Conservation (phyloP, 2,329 filamentous ascomycete species). For the Teratosphaeria viscida region DNA sequence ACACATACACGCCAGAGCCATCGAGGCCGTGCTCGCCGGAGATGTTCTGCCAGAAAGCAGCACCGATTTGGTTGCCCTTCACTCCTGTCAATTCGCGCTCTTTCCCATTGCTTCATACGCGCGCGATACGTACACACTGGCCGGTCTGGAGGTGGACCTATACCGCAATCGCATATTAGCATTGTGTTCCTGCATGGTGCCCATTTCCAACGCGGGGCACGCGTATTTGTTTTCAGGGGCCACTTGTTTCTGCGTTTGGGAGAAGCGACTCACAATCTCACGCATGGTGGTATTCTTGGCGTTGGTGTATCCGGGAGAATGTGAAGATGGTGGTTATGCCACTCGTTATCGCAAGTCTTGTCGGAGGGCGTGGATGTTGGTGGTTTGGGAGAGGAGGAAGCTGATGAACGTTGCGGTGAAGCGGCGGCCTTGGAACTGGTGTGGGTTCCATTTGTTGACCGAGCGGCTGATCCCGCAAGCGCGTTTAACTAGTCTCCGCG, state of each 20-base stretch:
- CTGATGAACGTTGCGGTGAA: conserved; percentile 7
- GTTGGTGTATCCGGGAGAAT: not conserved
- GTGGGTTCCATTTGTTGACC: not conserved
- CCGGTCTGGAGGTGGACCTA: conserved; percentile 99
- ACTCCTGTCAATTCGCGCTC: conserved; percentile 14
- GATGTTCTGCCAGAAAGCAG: conserved; percentile 80
- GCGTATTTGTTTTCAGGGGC: conserved; percentile 19
- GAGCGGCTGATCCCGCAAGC: not conserved
- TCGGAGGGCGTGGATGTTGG: not conserved
- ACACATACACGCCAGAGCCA: conserved; percentile 82
- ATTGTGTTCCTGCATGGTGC: conserved; percentile 34
- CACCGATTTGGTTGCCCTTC: conserved; percentile 99
- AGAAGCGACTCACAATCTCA: conserved; percentile 46
- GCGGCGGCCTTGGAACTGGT: not conserved
- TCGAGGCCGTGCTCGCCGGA: conserved; percentile 81
- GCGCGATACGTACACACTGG: conserved; percentile 71
- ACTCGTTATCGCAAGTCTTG: conserved; percentile 3
- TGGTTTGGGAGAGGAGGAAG: conserved; percentile 1
- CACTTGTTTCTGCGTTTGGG: conserved; percentile 33
- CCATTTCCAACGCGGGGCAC: conserved; percentile 32
- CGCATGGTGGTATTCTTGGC: conserved; percentile 43
- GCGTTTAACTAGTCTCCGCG: not conserved
- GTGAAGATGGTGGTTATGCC: not conserved
- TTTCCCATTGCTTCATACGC: not conserved
- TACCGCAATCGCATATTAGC: conserved; percentile 47